Percentiles rank a stretch among this genome's conserved stretches.
These are phyloP conservation scores for Cryphonectria naterciae DNA, from an alignment of 2,329 filamentous ascomycete genomes.

Conservation along the genomic window DNA sequence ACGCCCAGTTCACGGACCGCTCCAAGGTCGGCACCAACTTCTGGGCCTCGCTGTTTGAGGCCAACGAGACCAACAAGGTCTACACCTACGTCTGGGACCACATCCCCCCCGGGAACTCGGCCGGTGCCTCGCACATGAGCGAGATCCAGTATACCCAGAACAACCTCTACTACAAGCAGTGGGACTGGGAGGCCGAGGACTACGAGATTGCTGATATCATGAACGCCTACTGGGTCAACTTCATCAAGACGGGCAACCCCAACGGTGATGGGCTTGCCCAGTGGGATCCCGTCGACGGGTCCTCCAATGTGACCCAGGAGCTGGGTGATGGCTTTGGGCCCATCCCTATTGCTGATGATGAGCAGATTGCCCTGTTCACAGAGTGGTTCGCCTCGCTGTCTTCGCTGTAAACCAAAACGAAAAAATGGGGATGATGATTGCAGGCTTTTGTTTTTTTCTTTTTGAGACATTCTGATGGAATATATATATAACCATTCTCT, in stretches of 20 bases:
- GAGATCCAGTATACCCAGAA: conserved; percentile 45
- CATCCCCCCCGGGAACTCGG: conserved; percentile 40
- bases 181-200: conserved; percentile 19
- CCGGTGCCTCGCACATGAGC: conserved; percentile 42
- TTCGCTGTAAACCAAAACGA: conserved; percentile 3
- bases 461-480: not conserved
- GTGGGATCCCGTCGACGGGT: conserved; percentile 24
- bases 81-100: conserved; percentile 31
- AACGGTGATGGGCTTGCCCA: conserved; percentile 24
- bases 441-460: no score
- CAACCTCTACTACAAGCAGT: conserved; percentile 37
- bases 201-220: conserved; percentile 24
- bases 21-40: conserved; percentile 36
- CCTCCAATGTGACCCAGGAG: conserved; percentile 27
- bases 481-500: not conserved
- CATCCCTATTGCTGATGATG: conserved; percentile 24
- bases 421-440: no score
- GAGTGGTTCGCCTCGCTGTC: conserved; percentile 28
- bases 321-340: conserved; percentile 30
- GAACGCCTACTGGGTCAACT: conserved; percentile 28
- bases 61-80: not conserved
- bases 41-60: conserved; percentile 29
- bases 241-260: conserved; percentile 22
- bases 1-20: conserved; percentile 34
- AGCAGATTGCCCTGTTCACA: conserved; percentile 28